These are phyloP conservation scores for Sporothrix inflata DNA, from an alignment of 2,329 filamentous ascomycete species.

Conservation along the genomic window DNA sequence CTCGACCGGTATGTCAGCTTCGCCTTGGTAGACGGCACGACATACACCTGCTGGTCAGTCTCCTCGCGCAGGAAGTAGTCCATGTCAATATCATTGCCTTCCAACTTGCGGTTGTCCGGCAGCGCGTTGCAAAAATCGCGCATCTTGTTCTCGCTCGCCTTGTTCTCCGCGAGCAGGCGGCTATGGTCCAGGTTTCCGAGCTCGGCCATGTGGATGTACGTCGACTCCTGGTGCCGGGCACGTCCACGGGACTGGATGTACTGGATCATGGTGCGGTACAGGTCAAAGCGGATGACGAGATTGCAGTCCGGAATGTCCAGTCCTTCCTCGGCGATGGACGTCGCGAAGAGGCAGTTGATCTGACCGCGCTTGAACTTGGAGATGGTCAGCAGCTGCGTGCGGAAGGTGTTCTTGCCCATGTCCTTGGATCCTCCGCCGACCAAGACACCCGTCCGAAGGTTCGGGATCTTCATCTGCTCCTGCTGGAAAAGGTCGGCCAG, in stretches of 20 bases:
- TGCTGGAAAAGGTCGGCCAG: conserved; percentile 69
- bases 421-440: conserved; percentile 38
- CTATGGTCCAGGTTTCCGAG: conserved; percentile 64
- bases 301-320: conserved; percentile 71
- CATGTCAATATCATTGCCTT: conserved; percentile 60
- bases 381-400: conserved; percentile 74
- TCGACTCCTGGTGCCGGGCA: conserved; percentile 76
- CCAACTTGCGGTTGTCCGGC: conserved; percentile 72
- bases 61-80: conserved; percentile 59
- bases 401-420: conserved; percentile 37
- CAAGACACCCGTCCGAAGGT: conserved; percentile 65
- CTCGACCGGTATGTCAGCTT: conserved; percentile 78
- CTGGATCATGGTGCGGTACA: conserved; percentile 87
- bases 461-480: conserved; percentile 56
- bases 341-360: conserved; percentile 67
- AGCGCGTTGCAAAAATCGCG: conserved; percentile 75
- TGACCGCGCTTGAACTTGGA: conserved; percentile 63
- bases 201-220: conserved; percentile 85
- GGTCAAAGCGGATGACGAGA: conserved; percentile 74
- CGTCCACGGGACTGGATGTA: conserved; percentile 93
- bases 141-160: conserved; percentile 65
- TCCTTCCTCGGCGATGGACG: conserved; percentile 69
- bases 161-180: conserved; percentile 61
- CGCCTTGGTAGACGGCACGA: conserved; percentile 69
- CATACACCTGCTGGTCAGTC: conserved; percentile 55